Evolutionary conservation across 2,329 filamentous ascomycete genomes (phyloP).

Genomic region (Cercospora sp.): DNA sequence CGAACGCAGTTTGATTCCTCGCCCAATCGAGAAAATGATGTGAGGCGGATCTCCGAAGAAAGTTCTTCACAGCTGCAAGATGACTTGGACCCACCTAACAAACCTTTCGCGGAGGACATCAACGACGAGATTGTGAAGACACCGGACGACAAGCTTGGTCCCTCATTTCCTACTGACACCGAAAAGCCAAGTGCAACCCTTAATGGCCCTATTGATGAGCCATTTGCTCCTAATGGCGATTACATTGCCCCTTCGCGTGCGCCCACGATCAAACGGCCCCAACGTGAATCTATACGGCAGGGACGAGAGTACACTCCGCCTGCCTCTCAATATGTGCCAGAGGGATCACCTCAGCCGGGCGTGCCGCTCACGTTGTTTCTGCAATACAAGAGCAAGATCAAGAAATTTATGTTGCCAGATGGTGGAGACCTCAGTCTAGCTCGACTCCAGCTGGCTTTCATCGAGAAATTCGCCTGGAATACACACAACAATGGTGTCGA

Average conservation of each 20-base stretch:
- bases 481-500: constrained; percentile 92
- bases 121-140: constrained; percentile 57
- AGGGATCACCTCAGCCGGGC: constrained; percentile 67
- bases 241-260: constrained; percentile 19
- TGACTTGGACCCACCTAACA: constrained; percentile 34
- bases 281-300: constrained; percentile 21
- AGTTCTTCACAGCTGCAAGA: constrained; percentile 43
- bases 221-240: constrained; percentile 24
- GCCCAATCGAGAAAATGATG: constrained; percentile 55
- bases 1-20: constrained; percentile 55
- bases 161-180: constrained; percentile 32
- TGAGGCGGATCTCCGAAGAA: constrained; percentile 64
- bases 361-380: constrained; percentile 93
- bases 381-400: constrained; percentile 95
- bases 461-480: constrained; percentile 99
- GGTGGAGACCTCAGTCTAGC: constrained; percentile 85
- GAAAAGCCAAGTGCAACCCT: constrained; percentile 36
- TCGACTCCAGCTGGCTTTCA: constrained; percentile 89
- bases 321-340: constrained; percentile 47
- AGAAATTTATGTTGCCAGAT: constrained; percentile 87
- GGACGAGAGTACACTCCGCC: constrained; percentile 41
- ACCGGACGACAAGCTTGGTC: constrained; percentile 64
- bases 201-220: constrained; percentile 40
- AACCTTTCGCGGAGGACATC: constrained; percentile 23
- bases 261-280: constrained; percentile 17